Evolutionary conservation across 345 rosid species (phyloP), one percentile per base, ranked within the genome.

Genomic region (Barbarea vulgaris): DNA sequence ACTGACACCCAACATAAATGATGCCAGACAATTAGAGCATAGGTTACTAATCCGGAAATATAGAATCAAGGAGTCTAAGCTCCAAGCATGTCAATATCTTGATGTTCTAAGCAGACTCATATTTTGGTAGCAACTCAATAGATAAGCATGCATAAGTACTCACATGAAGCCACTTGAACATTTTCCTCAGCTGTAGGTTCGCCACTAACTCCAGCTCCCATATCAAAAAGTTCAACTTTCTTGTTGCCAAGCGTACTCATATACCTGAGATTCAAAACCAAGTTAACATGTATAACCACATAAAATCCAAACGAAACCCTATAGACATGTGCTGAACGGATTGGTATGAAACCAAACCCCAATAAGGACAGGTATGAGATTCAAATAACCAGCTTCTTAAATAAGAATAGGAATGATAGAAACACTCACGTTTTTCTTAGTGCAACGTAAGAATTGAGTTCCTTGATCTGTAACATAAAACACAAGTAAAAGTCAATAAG

Each of bases 401-500:
- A 39, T 41, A 10, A 1, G 17, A 34, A 36, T 41, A 10, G 1
- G 17, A 34, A 36, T 57, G 47, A 37, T 11, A 71, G 39, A 50
- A 52, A 25, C 22, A 85, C 95, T 87, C 67, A 94, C 98, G 95
- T 90, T 85, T 94, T 94, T 79, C 98, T 88, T 77, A 90, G 75
- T 11, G 91, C 93, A 69, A 91, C 98, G 37, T 91, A 94, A 14
- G 98, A 87, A 83, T 94, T 91, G 74, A 94, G 86, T 83, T 94
- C 98, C 77, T 91, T 94, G 79, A 94, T 91, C 98, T 94, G 91
- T 81, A 69, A 69, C 67, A 76, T 63, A 34, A 9, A 48, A 74
- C 50, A 9, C 55, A 60, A 69, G 46, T 30, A 34, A 47, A 67
- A 67, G n/a, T n/a, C n/a, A n/a, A n/a, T n/a, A 53, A 25, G 3